Evolutionary conservation across 106 monocot species (phyloP), one percentile per base, ranked within the genome.

Genomic region (Vanilla planifolia): DNA sequence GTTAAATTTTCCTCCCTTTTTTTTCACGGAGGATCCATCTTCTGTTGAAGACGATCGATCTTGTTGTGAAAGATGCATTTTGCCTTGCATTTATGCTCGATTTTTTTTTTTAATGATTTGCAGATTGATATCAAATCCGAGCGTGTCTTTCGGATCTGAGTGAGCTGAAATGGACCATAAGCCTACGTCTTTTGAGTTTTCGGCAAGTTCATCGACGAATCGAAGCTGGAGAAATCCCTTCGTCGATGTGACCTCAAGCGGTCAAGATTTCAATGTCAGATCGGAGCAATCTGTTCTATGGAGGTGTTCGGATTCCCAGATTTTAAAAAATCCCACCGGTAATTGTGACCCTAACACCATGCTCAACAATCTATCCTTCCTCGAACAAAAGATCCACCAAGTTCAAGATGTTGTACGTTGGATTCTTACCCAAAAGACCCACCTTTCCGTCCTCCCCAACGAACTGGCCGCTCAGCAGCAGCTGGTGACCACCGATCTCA

Each of bases 341-440:
- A n/a, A n/a, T n/a, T n/a, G n/a, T n/a, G n/a, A n/a, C n/a, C n/a
- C n/a, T n/a, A n/a, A n/a, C n/a, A 46, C 65, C 20, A 79, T 95
- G 59, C 67, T 95, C 45, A 78, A 43, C 43, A 86, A 74, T 63
- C 86, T 89, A 27, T 71, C 95, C 22, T 81, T 95, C 60, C 78
- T 95, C 36, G 95, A 95, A 69, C 95, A 95, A 59, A 90, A 86
- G 70, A 83, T 95, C 40, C 89, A 89, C 51, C 67, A 89, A 48
- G 80, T 89, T 60, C 80, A 89, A 46, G 80, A 75, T 24, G 61
- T 90, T 0, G 76, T 90, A 30, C 75, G 66, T 17, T 77, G 80
- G 9, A 68, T 86, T 44, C 73, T 71, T 27, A 47, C 15, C 25
- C 69, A 56, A 34, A 80, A 82, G 25, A 65, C 70, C 4, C 70